phyloP scores from a whole-genome alignment of 83 land plant species.

The Larix sibirica region DNA sequence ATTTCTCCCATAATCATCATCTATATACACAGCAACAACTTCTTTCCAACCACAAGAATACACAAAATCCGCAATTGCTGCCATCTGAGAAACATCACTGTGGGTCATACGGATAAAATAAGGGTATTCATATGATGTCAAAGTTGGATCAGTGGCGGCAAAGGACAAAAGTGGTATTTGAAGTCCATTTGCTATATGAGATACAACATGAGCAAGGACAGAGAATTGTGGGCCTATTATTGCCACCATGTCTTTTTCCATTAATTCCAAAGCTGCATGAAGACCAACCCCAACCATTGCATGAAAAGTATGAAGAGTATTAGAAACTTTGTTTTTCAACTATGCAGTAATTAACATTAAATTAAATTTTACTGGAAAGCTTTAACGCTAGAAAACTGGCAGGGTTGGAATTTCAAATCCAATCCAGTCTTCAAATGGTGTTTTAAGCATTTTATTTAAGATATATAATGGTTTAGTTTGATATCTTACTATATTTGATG shows the following conservation, averaged over 20 bases:
- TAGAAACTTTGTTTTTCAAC: no score
- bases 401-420: no score
- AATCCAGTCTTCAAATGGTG: no score
- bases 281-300: not conserved
- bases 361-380: no score
- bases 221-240: conserved; percentile 73
- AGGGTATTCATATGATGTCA: conserved; percentile 57
- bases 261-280: conserved; percentile 66
- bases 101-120: conserved; percentile 69
- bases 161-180: conserved; percentile 76
- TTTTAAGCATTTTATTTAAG: no score
- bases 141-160: conserved; percentile 76
- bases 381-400: no score
- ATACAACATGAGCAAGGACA: conserved; percentile 63
- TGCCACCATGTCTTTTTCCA: conserved; percentile 62
- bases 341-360: no score
- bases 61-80: conserved; percentile 68
- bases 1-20: conserved; percentile 88
- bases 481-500: no score
- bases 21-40: conserved; percentile 69
- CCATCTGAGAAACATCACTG: conserved; percentile 73
- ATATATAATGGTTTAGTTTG: no score
- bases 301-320: no score
- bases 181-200: conserved; percentile 60
- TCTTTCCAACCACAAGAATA: conserved; percentile 59